Base-by-base conservation (phyloP, 2,329 filamentous ascomycete genomes). In the Alternaria postmessia region DNA sequence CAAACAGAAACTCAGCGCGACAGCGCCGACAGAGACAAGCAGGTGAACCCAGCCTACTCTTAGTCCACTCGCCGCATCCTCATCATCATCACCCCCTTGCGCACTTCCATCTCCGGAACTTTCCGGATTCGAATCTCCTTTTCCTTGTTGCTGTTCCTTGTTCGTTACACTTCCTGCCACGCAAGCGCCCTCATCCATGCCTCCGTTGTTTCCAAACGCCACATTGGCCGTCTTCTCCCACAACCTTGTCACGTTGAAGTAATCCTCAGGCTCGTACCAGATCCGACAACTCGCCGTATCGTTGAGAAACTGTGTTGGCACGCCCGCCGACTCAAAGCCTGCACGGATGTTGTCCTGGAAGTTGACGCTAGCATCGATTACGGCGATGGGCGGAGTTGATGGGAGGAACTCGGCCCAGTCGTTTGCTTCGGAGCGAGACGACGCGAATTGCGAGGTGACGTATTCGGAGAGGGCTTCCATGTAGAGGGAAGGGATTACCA, bases 201-300 rank as follows among this genome's bases (percentile, higher is more conserved):
- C 66, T 1, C 73, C 69, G 14, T 72, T 62, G 5, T 71, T 73
- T 0, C 63, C 69, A 64, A 73, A 78, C 36, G 71, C 72, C 1
- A 73, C 68, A 7, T 66, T 56, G 4, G 71, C 73, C 3, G 67
- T 69, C 59, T 76, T 78, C 30, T 76, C 78, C 88, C 88, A 90
- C 34, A 86, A 68, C n/a, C 75, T 78, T 2, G 79, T 80, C 2
- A 85, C 81, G 58, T 87, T 81, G 4, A 81, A 74, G 34, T 86
- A 74, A 75, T 87, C 88, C 3, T 80, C 74, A 16, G 80, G 71
- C 2, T 87, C 88, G 61, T 85, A 89, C 69, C 84, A 90, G 12
- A 89, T 72, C 5, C 87, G 80, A 64, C 88, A 90, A 65, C 88
- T 85, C 1, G 88, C 85, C 1, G 86, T 82, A 63, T 89, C 84